Conservation (phyloP, 345 rosid genomes). For the Lumnitzera littorea region DNA sequence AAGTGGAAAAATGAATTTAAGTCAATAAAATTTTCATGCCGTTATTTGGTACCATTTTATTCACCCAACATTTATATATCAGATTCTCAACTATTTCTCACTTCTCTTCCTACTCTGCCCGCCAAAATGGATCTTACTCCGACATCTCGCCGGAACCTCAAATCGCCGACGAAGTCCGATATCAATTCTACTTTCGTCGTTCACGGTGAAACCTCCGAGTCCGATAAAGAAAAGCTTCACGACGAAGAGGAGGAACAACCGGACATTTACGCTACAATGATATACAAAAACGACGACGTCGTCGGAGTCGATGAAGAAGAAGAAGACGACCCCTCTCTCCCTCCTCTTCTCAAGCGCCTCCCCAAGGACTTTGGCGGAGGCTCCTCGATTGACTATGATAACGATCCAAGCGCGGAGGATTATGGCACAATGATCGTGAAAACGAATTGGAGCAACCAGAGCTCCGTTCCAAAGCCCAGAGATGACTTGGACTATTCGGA, state of each 20-base stretch:
- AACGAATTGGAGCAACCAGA: slow-evolving; percentile 12
- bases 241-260: slow-evolving; percentile 9
- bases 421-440: slow-evolving; percentile 86
- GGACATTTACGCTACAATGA: slow-evolving; percentile 40
- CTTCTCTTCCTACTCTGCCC: not conserved
- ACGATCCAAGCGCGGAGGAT: slow-evolving; percentile 30
- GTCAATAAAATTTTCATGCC: not conserved
- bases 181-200: slow-evolving; percentile 47
- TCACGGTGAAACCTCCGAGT: slow-evolving; percentile 41
- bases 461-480: slow-evolving; percentile 5
- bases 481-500: slow-evolving; percentile 14
- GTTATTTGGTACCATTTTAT: not conserved
- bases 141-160: slow-evolving; percentile 34
- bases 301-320: slow-evolving; percentile 26
- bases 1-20: too few relatives aligned
- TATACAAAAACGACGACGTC: slow-evolving; percentile 39
- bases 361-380: slow-evolving; percentile 89
- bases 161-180: slow-evolving; percentile 35
- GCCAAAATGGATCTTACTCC: slow-evolving; percentile 44
- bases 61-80: not conserved
- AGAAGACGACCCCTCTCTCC: slow-evolving; percentile 67
- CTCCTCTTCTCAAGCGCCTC: slow-evolving; percentile 83
- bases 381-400: slow-evolving; percentile 45
- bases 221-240: slow-evolving; percentile 31
- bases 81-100: not conserved